Percentiles rank a stretch among this genome's conserved stretches.
Evolutionary conservation across 768 basidiomycete species (phyloP).

Genomic region (Phlebiopsis flavidoalba): DNA sequence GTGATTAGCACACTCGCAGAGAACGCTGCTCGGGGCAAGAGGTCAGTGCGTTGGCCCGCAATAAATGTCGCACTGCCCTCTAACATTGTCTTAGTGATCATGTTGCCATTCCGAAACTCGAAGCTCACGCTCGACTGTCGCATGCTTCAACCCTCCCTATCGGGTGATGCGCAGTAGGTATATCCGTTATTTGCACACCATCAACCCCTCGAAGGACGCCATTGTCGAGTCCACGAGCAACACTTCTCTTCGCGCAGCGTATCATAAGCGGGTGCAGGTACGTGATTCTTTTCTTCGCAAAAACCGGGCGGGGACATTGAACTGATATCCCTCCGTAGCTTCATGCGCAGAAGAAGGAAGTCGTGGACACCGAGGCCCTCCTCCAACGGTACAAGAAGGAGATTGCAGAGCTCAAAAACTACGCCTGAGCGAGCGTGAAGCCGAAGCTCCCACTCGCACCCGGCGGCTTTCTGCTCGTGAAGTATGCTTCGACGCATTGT

Average conservation of each 20-base stretch:
- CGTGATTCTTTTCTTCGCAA: constrained; percentile 12
- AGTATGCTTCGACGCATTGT: constrained; percentile 20
- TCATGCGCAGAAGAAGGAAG: constrained; percentile 87
- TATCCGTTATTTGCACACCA: constrained; percentile 96
- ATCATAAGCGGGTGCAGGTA: constrained; percentile 86
- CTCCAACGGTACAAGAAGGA: constrained; percentile 93
- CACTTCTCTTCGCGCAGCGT: constrained; percentile 74
- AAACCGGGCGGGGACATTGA: neutral
- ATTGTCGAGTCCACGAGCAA: constrained; percentile 85
- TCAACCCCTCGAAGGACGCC: constrained; percentile 80
- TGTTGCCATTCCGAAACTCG: constrained; percentile 91
- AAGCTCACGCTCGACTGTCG: constrained; percentile 96
- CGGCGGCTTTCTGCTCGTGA: constrained; percentile 42
- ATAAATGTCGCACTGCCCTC: neutral
- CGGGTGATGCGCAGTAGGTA: constrained; percentile 93
- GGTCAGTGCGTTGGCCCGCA: constrained; percentile 29
- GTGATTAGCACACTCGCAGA: constrained; percentile 92
- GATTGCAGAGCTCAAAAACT: constrained; percentile 86
- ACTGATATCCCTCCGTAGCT: constrained; percentile 35
- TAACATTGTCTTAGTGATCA: constrained; percentile 55
- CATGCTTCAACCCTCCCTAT: constrained; percentile 90
- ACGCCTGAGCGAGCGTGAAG: constrained; percentile 67
- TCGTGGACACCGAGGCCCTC: constrained; percentile 89
- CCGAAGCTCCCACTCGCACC: constrained; percentile 46
- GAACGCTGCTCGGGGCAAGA: constrained; percentile 73